Evolutionary conservation across 371 early-diverging fungal genomes (phyloP), one percentile per base, ranked within the genome.

Genomic region (Mucor saturninus): DNA sequence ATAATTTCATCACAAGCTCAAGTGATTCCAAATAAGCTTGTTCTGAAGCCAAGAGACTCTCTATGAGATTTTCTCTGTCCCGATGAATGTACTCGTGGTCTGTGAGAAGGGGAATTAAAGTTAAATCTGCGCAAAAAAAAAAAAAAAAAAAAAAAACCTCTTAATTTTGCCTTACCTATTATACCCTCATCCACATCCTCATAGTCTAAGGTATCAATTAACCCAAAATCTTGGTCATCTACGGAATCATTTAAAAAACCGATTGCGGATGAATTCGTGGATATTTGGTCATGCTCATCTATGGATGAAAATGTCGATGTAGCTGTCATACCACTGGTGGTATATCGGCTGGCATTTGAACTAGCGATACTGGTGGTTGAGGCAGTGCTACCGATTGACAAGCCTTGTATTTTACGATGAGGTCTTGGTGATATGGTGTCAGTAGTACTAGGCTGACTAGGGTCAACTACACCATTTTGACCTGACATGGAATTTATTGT

Each of bases 71-170:
- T 67, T 80, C 81, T 55, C 81, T 66, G 50, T 62, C 68, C 15
- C 71, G 74, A 59, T 75, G 71, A 11, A 67, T 42, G 9, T 62
- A 56, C 63, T 77, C 81, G 55, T 76, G 74, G 63, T 74, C 79
- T 79, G 61, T 45, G 54, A 40, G 46, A 43, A 38, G 52, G 32
- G 3, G 15, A 35, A 32, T 9, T 31, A 15, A 35, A 48, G 45
- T 31, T 32, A 43, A 32, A 56, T 29, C 13, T 48, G 48, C n/a
- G 35, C 38, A 43, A 45, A 28, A 50, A 11, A 42, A 15, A n/a
- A 5, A n/a, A 21, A 28, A 2, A 15, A 9, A 28, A 29, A 10
- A 10, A 30, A 15, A 21, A 21, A 21, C 21, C 21, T 21, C 21
- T 21, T 28, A 11, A 29, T 43, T 31, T 38, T 30, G 10, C 10